A percentile compares a stretch with the other conserved stretches of the same genome.
Conservation (phyloP, 2,329 filamentous ascomycete genomes). For the Emergomyces africanus region DNA sequence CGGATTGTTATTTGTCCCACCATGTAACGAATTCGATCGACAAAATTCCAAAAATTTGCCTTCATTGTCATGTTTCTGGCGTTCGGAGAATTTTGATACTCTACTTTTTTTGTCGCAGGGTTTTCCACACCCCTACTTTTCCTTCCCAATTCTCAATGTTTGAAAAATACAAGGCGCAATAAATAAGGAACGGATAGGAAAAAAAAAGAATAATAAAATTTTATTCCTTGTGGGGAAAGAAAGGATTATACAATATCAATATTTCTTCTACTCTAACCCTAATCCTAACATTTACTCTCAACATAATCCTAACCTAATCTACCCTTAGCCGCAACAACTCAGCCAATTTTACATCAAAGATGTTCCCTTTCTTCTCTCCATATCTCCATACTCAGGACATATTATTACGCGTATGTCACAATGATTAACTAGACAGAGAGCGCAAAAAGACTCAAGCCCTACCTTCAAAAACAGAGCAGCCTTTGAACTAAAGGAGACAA, state of each 20-base stretch:
- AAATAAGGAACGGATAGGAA: background rate
- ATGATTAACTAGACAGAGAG: background rate
- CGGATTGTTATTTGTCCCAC: background rate
- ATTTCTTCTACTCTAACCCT: background rate
- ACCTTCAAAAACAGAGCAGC: background rate
- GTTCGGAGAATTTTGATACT: background rate
- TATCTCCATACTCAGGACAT: background rate
- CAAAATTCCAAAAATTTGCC: background rate
- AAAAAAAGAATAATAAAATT: background rate
- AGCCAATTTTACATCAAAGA: background rate
- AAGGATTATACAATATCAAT: background rate
- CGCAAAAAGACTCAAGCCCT: background rate
- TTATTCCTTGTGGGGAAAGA: background rate
- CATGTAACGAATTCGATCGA: constrained; percentile 1
- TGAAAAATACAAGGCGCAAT: background rate
- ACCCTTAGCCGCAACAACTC: background rate
- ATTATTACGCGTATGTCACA: background rate
- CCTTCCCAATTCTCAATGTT: background rate
- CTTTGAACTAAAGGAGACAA: background rate
- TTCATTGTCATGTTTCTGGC: background rate
- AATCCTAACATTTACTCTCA: background rate
- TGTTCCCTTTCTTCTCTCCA: background rate
- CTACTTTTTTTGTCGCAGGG: too few relatives aligned
- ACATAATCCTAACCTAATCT: too few relatives aligned
- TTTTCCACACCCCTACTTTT: background rate